Base-by-base conservation (phyloP, 306 rosid species). In the Prunus padus region DNA sequence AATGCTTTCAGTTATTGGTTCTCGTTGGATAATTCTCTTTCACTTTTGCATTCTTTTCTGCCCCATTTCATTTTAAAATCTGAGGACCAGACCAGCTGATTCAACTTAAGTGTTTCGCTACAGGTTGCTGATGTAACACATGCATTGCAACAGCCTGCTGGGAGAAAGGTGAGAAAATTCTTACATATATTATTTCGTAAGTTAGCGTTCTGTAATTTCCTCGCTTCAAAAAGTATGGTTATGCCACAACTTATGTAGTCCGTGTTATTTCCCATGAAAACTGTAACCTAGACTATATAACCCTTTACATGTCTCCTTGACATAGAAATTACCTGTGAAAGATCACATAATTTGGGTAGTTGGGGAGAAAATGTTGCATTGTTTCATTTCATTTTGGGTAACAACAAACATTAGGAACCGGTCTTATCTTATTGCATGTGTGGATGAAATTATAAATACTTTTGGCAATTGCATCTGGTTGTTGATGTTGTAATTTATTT, bases 111-210 rank as follows among this genome's bases (percentile, higher is more conserved):
- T 62, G 46, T 74, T 83, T 66, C 65, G 65, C 65, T 71, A 57
- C 86, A 92, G 98, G 97, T 95, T 70, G 97, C 97, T 79, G 98
- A 95, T 77, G 69, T 92, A 50, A 95, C 98, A 15, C 97, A 95
- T 76, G 88, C 98, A 26, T 81, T 95, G 77, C 98, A 95, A 83
- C 98, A 95, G 82, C 97, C 98, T 75, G 98, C 98, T 51, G 97
- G 97, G 79, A 92, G 72, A 84, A 88, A 92, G 96, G 98, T 92
- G n/a, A 13, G 64, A 20, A n/a, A 69, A 45, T 67, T 54, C 79
- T 70, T 67, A 45, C 49, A 22, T n/a, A 50, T 51, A n/a, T 19
- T 67, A 11, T 31, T 63, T 60, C 40, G 4, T 37, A 60, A 12
- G 40, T 60, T 13, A 60, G 46, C 3, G 15, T 5, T 15, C 23